These are phyloP conservation scores for Rhododendron griersonianum DNA, from an alignment of 148 eudicot species.

Conservation along the genomic window DNA sequence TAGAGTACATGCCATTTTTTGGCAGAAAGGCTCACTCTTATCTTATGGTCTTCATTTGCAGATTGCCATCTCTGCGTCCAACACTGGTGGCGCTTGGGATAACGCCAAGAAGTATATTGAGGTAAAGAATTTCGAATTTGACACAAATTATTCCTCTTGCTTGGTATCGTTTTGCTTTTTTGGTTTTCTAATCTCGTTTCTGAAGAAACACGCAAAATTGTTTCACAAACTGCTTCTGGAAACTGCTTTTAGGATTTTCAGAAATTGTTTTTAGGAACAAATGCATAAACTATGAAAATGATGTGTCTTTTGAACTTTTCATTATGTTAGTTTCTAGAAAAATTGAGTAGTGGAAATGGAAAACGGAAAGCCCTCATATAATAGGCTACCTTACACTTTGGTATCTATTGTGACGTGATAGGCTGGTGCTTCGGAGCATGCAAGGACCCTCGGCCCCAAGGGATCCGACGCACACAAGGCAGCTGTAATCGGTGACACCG, in stretches of 20 bases:
- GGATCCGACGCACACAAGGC: slow-evolving; percentile 92
- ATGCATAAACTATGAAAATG: not conserved
- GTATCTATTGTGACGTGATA: slow-evolving; percentile 14
- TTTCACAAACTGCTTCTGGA: not conserved
- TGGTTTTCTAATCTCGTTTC: not conserved
- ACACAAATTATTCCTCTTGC: not conserved
- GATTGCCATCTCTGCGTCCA: slow-evolving; percentile 90
- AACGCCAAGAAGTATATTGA: slow-evolving; percentile 88
- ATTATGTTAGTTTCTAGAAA: not conserved
- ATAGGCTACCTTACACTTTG: not conserved
- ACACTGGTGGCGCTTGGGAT: slow-evolving; percentile 96
- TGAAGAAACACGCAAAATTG: not conserved
- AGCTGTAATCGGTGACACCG: slow-evolving; percentile 87
- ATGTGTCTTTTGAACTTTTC: not conserved
- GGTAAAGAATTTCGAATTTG: slow-evolving; percentile 31
- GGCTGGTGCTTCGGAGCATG: slow-evolving; percentile 88
- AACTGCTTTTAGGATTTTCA: not conserved
- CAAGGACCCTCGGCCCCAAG: slow-evolving; percentile 72
- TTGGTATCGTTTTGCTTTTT: not conserved
- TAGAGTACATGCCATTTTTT: not conserved
- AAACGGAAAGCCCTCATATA: not conserved
- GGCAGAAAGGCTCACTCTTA: not conserved
- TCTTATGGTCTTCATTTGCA: slow-evolving; percentile 15
- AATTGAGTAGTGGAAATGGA: not conserved
- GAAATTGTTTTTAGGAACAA: not conserved